These are phyloP conservation scores for Canavalia gladiata DNA, from an alignment of 306 rosid species.

Conservation along the genomic window DNA sequence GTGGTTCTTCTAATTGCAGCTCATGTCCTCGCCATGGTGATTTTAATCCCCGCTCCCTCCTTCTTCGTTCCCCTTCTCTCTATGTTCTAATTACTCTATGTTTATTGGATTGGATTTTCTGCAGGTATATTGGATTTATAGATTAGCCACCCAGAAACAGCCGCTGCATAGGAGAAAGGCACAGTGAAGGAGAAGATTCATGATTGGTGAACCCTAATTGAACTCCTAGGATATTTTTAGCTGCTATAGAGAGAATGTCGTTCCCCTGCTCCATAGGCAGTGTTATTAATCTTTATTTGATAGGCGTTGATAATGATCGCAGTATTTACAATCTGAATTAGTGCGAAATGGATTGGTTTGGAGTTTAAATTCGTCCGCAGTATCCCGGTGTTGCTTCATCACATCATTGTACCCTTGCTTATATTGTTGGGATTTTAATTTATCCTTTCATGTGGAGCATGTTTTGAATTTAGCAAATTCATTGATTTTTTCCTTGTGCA, in stretches of 20 bases:
- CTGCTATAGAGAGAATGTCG: neutral
- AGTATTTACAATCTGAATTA: constrained; percentile 1
- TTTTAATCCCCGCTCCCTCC: neutral
- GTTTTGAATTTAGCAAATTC: neutral
- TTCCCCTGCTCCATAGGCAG: neutral
- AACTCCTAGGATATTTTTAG: constrained; percentile 9
- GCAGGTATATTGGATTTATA: constrained; percentile 77
- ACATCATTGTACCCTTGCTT: neutral
- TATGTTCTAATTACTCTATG: neutral
- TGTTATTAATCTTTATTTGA: neutral
- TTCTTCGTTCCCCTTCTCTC: neutral
- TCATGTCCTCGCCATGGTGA: constrained; percentile 87
- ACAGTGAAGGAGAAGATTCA: constrained; percentile 64
- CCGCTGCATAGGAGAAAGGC: constrained; percentile 57
- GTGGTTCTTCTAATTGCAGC: constrained; percentile 72
- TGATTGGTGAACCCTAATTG: constrained; percentile 57
- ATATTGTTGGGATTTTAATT: constrained; percentile 8
- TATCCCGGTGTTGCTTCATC: constrained; percentile 14
- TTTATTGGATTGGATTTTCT: neutral
- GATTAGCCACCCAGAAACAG: constrained; percentile 57
- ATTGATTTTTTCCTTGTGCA: neutral
- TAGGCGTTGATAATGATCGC: neutral
- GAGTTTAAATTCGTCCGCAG: neutral
- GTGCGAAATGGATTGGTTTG: constrained; percentile 33
- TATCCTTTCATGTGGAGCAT: neutral